Conservation (phyloP, 805 yeast species). For the Schwanniomyces pseudopolymorphus region DNA sequence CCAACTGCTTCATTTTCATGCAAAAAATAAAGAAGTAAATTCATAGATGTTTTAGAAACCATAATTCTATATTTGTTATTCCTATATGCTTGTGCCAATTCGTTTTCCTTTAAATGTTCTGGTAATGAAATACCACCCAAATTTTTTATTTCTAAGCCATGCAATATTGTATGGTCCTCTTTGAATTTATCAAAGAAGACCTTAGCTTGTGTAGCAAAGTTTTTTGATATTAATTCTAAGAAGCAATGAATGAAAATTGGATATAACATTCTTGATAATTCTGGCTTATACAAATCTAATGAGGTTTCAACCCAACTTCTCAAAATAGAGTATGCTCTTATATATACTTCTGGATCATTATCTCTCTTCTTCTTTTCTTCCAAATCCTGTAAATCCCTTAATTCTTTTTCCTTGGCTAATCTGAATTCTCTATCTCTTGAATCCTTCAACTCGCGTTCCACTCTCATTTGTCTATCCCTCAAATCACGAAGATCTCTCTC, state of each 20-base stretch:
- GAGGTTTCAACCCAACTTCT: conserved; percentile 90
- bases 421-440: conserved; percentile 37
- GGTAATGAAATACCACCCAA: conserved; percentile 73
- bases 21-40: conserved; percentile 77
- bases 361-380: conserved; percentile 44
- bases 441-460: conserved; percentile 40
- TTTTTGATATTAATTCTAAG: conserved; percentile 71
- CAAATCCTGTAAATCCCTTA: conserved; percentile 38
- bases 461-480: conserved; percentile 29
- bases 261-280: conserved; percentile 76
- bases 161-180: conserved; percentile 70
- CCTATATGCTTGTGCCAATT: conserved; percentile 72
- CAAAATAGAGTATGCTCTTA: conserved; percentile 77
- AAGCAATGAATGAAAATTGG: conserved; percentile 93
- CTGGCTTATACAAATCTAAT: conserved; percentile 87
- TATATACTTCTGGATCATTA: conserved; percentile 68
- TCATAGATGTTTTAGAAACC: conserved; percentile 81
- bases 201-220: conserved; percentile 61
- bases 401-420: conserved; percentile 39
- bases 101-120: conserved; percentile 82
- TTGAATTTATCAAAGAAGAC: conserved; percentile 73
- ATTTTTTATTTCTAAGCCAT: conserved; percentile 72
- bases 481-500: conserved; percentile 38
- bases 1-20: conserved; percentile 93
- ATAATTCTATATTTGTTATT: conserved; percentile 70